Evolutionary conservation across 225 moss, liverwort and hornwort genomes (phyloP).

Genomic region (Thuidium tamariscinum): DNA sequence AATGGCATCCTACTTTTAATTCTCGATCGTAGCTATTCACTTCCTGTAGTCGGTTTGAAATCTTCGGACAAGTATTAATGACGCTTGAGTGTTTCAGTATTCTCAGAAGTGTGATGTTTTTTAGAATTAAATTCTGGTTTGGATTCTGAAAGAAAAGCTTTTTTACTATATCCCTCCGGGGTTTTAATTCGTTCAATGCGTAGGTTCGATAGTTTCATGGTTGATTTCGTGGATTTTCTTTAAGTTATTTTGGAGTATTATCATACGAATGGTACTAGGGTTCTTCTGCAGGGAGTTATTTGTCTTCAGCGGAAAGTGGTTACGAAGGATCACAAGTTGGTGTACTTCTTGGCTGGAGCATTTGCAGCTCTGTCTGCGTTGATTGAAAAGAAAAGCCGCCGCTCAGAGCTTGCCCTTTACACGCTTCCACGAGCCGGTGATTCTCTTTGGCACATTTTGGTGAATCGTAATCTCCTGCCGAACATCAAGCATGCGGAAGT

Average conservation of each 20-base stretch:
- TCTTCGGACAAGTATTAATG: neutral
- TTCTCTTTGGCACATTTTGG: conserved; percentile 72
- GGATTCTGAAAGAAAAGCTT: neutral
- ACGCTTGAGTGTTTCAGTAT: neutral
- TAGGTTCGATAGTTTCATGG: neutral
- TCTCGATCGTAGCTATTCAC: neutral
- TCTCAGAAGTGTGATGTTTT: neutral
- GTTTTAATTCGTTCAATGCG: neutral
- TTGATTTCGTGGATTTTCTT: neutral
- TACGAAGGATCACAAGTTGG: conserved; percentile 69
- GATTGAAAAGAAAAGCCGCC: conserved; percentile 74
- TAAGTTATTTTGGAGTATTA: neutral
- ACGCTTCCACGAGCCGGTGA: conserved; percentile 85
- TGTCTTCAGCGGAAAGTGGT: conserved; percentile 65
- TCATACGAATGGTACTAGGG: neutral
- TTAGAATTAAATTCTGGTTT: neutral
- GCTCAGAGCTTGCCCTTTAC: conserved; percentile 80
- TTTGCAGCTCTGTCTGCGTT: conserved; percentile 61
- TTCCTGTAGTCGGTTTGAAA: neutral
- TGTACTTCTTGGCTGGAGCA: conserved; percentile 72
- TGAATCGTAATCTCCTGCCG: conserved; percentile 69
- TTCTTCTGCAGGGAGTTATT: conserved; percentile 48
- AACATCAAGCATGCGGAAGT: conserved; percentile 87
- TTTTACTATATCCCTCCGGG: neutral
- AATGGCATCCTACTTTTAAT: neutral